Conservation (phyloP, 2,329 filamentous ascomycete species). For the Tympanopsis confertula region DNA sequence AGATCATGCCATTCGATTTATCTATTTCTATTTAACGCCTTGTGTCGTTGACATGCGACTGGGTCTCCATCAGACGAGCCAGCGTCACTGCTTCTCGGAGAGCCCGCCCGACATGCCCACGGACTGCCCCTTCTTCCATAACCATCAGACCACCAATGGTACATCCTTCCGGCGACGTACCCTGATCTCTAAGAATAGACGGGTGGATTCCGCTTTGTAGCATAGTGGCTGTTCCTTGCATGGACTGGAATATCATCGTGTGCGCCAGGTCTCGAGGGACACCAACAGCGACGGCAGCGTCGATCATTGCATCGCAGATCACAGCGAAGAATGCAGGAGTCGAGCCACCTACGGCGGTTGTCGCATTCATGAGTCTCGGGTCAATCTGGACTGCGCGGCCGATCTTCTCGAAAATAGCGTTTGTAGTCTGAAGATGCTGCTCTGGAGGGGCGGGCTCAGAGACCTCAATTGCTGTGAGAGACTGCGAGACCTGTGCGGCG, state of each 20-base stretch:
- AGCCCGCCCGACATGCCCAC: slow-evolving; percentile 26
- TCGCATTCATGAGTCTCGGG: slow-evolving; percentile 38
- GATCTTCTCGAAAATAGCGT: slow-evolving; percentile 40
- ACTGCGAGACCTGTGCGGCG: slow-evolving; percentile 17
- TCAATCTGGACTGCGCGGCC: slow-evolving; percentile 38
- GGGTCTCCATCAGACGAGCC: slow-evolving; percentile 25
- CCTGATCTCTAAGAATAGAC: slow-evolving; percentile 43
- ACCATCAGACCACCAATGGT: slow-evolving; percentile 47
- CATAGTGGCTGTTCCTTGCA: slow-evolving; percentile 42
- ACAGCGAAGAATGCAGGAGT: slow-evolving; percentile 49
- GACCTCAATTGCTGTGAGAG: slow-evolving; percentile 18
- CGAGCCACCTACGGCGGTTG: slow-evolving; percentile 47
- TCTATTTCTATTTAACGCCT: too few relatives aligned
- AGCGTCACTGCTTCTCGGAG: slow-evolving; percentile 34
- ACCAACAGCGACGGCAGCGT: slow-evolving; percentile 48
- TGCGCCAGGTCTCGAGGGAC: slow-evolving; percentile 41
- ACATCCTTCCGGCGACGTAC: slow-evolving; percentile 46
- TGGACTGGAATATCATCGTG: slow-evolving; percentile 46
- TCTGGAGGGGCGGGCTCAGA: slow-evolving; percentile 9
- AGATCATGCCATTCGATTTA: too few relatives aligned
- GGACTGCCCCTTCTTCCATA: slow-evolving; percentile 43
- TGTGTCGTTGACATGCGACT: slow-evolving; percentile 27
- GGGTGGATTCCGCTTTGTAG: slow-evolving; percentile 40
- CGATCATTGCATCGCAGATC: slow-evolving; percentile 43
- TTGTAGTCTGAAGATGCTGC: slow-evolving; percentile 10